Evolutionary conservation across 2,329 filamentous ascomycete genomes (phyloP).

Genomic region (Metarhizium anisopliae): DNA sequence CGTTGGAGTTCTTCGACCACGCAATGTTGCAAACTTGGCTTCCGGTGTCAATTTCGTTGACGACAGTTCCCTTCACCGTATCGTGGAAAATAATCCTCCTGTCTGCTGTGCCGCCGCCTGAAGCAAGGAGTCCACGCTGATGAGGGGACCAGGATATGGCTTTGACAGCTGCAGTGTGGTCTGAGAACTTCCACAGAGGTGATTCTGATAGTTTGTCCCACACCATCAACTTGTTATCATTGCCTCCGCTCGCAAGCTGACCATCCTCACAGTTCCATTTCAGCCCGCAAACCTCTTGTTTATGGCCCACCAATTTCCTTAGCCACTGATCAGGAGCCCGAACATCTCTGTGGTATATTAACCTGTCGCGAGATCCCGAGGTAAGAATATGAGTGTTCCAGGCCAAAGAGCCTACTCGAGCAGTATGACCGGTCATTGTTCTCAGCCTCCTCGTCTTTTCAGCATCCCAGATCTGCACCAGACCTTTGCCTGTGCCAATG

Average conservation of each 20-base stretch:
- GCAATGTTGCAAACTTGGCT: slow-evolving; percentile 98
- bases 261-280: slow-evolving; percentile 97
- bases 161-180: slow-evolving; percentile 93
- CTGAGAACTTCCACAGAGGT: slow-evolving; percentile 86
- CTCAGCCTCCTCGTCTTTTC: slow-evolving; percentile 75
- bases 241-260: slow-evolving; percentile 89
- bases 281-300: slow-evolving; percentile 93
- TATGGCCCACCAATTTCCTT: slow-evolving; percentile 81
- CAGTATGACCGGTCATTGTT: slow-evolving; percentile 95
- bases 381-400: slow-evolving; percentile 98
- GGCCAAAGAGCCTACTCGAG: slow-evolving; percentile 82
- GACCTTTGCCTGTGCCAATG: slow-evolving; percentile 87
- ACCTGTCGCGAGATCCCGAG: slow-evolving; percentile 84
- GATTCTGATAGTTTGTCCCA: slow-evolving; percentile 96
- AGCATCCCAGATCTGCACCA: slow-evolving; percentile 97
- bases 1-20: slow-evolving; percentile 96
- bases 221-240: slow-evolving; percentile 98
- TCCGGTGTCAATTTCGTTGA: slow-evolving; percentile 89
- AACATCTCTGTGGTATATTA: slow-evolving; percentile 94
- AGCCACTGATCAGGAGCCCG: slow-evolving; percentile 86
- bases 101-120: slow-evolving; percentile 91
- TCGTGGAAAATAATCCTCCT: slow-evolving; percentile 98
- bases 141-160: slow-evolving; percentile 98
- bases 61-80: slow-evolving; percentile 69
- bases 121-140: slow-evolving; percentile 87